These are phyloP conservation scores for Cystofilobasidium macerans DNA, from an alignment of 768 basidiomycete species.

Conservation along the genomic window DNA sequence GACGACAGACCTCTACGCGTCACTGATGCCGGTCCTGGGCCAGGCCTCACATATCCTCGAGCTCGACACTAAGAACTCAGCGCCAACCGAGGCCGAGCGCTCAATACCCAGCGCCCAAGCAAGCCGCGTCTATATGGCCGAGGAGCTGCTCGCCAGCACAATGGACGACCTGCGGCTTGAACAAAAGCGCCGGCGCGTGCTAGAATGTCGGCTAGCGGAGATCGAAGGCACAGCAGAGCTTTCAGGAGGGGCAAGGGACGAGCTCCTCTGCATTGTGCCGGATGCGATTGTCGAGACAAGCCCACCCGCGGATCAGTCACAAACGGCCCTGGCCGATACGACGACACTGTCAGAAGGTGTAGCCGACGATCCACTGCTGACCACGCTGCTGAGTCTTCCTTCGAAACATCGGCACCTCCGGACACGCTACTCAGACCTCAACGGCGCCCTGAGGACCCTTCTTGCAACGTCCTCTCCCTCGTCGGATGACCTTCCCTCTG, in stretches of 20 bases:
- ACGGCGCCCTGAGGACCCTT: conserved; percentile 11
- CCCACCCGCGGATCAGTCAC: not conserved
- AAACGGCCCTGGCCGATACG: not conserved
- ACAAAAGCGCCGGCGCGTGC: conserved; percentile 33
- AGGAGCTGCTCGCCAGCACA: conserved; percentile 35
- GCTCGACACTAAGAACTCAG: conserved; percentile 27
- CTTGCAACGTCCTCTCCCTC: conserved; percentile 1
- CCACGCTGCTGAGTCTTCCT: conserved; percentile 6
- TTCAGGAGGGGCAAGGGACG: not conserved
- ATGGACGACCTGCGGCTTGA: conserved; percentile 36
- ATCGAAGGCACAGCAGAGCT: not conserved
- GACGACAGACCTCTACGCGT: not conserved
- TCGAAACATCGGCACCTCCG: conserved; percentile 8
- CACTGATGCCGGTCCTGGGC: conserved; percentile 1
- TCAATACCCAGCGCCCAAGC: conserved; percentile 23
- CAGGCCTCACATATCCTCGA: conserved; percentile 29
- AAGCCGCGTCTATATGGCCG: conserved; percentile 34
- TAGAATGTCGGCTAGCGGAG: conserved; percentile 31
- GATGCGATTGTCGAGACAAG: not conserved
- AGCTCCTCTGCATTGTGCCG: not conserved
- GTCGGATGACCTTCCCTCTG: not conserved
- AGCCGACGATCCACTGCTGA: not conserved
- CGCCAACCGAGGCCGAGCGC: conserved; percentile 9
- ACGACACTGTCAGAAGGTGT: no score
- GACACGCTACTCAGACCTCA: not conserved